A percentile compares a stretch with the other conserved stretches of the same genome.
These are phyloP conservation scores for Emergomyces orientalis DNA, from an alignment of 2,329 filamentous ascomycete species.

Conservation along the genomic window DNA sequence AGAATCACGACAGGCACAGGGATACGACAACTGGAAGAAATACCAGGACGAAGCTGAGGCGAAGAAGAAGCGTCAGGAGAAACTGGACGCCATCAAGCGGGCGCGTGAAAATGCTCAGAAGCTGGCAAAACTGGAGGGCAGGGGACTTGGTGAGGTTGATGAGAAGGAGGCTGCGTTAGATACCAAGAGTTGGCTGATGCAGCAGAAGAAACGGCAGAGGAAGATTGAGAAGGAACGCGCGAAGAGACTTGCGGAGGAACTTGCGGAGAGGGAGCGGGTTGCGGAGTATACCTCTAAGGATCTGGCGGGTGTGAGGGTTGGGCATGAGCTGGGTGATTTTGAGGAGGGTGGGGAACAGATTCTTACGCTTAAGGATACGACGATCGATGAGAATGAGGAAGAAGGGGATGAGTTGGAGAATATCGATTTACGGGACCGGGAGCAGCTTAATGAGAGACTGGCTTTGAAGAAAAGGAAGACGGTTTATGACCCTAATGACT, in stretches of 20 bases:
- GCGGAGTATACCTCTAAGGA: slow-evolving; percentile 79
- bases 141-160: slow-evolving; percentile 69
- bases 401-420: slow-evolving; percentile 73
- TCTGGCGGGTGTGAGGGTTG: slow-evolving; percentile 82
- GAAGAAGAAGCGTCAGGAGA: slow-evolving; percentile 69
- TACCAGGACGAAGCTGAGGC: slow-evolving; percentile 59
- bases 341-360: slow-evolving; percentile 74
- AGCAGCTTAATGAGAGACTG: slow-evolving; percentile 53
- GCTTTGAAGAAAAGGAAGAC: slow-evolving; percentile 84
- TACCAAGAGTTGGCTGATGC: slow-evolving; percentile 76
- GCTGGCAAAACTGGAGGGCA: slow-evolving; percentile 65
- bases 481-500: slow-evolving; percentile 73
- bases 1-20: slow-evolving; percentile 50
- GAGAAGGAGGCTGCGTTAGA: slow-evolving; percentile 58
- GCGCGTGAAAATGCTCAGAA: slow-evolving; percentile 76
- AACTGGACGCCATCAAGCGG: slow-evolving; percentile 73
- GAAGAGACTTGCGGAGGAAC: slow-evolving; percentile 61
- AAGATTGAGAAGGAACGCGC: slow-evolving; percentile 69
- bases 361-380: slow-evolving; percentile 86
- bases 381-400: slow-evolving; percentile 72
- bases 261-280: slow-evolving; percentile 63
- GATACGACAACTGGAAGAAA: slow-evolving; percentile 45
- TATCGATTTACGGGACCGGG: slow-evolving; percentile 33
- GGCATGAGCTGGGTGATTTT: slow-evolving; percentile 74
- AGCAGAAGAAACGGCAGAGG: slow-evolving; percentile 88